These are phyloP conservation scores for Coleophoma crateriformis DNA, from an alignment of 2,329 filamentous ascomycete genomes.

Conservation along the genomic window DNA sequence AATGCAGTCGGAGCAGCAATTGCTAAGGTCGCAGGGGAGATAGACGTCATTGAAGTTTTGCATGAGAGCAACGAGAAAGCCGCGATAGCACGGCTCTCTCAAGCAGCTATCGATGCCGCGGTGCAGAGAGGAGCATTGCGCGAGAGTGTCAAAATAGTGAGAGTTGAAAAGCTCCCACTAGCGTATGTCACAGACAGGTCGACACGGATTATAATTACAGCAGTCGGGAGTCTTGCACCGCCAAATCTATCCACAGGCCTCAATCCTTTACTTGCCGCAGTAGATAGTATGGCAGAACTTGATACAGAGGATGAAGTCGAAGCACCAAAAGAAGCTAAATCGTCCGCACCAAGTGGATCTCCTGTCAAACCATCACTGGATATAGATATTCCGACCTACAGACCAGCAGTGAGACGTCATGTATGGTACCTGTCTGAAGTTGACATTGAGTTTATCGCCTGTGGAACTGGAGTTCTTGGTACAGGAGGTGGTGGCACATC, in stretches of 20 bases:
- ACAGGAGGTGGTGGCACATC: slow-evolving; percentile 33
- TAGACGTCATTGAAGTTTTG: slow-evolving; percentile 45
- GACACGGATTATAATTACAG: slow-evolving; percentile 15
- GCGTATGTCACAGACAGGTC: slow-evolving; percentile 17
- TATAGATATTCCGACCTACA: slow-evolving; percentile 26
- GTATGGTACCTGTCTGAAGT: slow-evolving; percentile 31
- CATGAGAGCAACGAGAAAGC: slow-evolving; percentile 32
- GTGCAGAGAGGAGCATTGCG: slow-evolving; percentile 13
- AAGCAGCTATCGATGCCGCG: slow-evolving; percentile 10
- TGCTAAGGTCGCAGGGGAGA: slow-evolving; percentile 45
- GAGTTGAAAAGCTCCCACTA: slow-evolving; percentile 33
- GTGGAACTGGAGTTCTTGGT: slow-evolving; percentile 30
- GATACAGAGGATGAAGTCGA: not conserved
- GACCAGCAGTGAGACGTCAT: slow-evolving; percentile 23
- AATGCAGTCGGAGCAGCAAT: slow-evolving; percentile 55
- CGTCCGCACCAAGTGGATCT: not conserved
- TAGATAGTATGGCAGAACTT: not conserved
- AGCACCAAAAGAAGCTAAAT: slow-evolving; percentile 3
- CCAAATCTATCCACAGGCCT: not conserved
- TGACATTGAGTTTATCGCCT: slow-evolving; percentile 31
- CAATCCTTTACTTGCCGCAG: not conserved
- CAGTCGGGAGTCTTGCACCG: slow-evolving; percentile 9
- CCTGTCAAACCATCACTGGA: slow-evolving; percentile 12
- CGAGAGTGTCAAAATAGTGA: slow-evolving; percentile 35
- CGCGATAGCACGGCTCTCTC: slow-evolving; percentile 30